Evolutionary conservation across 768 basidiomycete species (phyloP), one percentile per base, ranked within the genome.

Genomic region (Boletus tomentosulus): DNA sequence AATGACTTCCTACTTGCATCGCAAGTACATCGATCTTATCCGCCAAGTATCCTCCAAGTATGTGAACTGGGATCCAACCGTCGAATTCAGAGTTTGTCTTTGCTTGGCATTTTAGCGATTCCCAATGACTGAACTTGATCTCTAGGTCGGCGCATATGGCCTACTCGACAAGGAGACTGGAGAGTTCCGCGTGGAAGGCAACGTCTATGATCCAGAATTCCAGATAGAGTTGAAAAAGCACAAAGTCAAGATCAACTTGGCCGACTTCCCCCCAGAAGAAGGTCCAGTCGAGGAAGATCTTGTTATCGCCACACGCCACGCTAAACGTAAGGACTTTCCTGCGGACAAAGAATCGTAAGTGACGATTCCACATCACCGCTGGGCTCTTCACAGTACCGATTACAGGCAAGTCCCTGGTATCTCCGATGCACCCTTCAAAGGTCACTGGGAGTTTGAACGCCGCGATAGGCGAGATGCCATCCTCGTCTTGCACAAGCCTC

Each of bases 1-100:
- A 22, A 65, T 66, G 58, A n/a, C 51, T 0, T 0, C 54, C 34
- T 49, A 44, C 22, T 1, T 60, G 27, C 58, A 57, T 44, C 63
- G 72, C 50, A 74, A 73, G 53, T 73, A 62, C 57, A 63, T 72
- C 33, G 72, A 73, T 41, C 67, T 74, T n/a, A 69, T 74, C 34
- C 60, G 44, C 9, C 22, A 39, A 3, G 50, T 46, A 4, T 69
- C 71, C 12, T 69, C 66, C 22, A 73, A 73, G 55, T 73, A 67
- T 68, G 69, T 70, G 25, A 74, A 66, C 41, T 73, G 73, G 72
- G 70, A 74, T 39, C 71, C 72, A 0, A 64, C 63, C 9, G 57
- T 57, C 31, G 50, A 50, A 25, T 57, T 71, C 47, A 47, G 56
- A 49, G 71, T 70, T 38, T 27, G 65, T 57, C 19, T 50, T 43